Evolutionary conservation across 805 yeast genomes (phyloP).

Genomic region (Candida sakaeoensis): DNA sequence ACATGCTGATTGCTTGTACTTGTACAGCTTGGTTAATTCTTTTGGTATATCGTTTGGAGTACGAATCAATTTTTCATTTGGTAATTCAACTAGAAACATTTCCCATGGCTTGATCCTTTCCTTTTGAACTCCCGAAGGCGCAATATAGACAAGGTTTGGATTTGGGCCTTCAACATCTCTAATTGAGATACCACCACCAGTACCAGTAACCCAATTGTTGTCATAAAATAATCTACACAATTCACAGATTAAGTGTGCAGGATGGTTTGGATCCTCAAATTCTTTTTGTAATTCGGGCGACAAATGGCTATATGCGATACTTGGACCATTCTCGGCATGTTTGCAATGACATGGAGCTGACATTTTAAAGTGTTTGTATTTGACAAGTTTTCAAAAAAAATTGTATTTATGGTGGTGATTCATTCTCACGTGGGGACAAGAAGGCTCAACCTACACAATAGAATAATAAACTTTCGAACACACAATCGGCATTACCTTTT

Average conservation of each 20-base stretch:
- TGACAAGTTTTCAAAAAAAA: too few relatives aligned
- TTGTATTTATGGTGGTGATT: not conserved
- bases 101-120: conserved; percentile 81
- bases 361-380: too few relatives aligned
- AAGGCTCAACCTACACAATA: not conserved
- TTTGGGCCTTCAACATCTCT: conserved; percentile 42
- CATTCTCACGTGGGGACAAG: not conserved
- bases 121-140: conserved; percentile 96
- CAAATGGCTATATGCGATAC: not conserved
- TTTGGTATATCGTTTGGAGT: conserved; percentile 48
- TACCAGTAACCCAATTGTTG: conserved; percentile 91
- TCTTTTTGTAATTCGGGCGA: conserved; percentile 16
- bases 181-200: conserved; percentile 93
- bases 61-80: conserved; percentile 49
- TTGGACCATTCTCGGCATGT: conserved; percentile 3
- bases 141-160: conserved; percentile 59
- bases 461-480: not conserved
- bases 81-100: conserved; percentile 70
- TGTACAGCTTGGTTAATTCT: conserved; percentile 35
- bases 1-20: conserved; percentile 87
- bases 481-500: not conserved
- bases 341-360: conserved; percentile 16
- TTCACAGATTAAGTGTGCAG: conserved; percentile 82
- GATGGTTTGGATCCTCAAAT: conserved; percentile 56
- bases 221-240: conserved; percentile 72